These are phyloP conservation scores for Rhodomyrtus psidioides DNA, from an alignment of 441 rosid genomes.

Conservation along the genomic window DNA sequence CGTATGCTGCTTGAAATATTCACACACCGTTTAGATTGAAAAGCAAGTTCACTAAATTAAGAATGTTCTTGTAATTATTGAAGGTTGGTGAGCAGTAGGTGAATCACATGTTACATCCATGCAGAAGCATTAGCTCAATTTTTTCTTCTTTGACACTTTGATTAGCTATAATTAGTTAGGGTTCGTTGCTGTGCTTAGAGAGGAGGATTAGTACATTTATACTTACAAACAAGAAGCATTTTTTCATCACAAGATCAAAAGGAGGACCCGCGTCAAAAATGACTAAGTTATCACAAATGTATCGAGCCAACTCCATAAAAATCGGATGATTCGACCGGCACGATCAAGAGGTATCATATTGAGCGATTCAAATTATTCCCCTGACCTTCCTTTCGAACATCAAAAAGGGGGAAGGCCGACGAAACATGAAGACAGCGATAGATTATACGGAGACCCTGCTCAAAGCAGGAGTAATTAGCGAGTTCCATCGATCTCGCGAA, in stretches of 20 bases:
- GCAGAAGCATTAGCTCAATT: not conserved
- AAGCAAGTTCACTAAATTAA: not conserved
- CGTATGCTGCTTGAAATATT: not conserved
- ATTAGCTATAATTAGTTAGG: not conserved
- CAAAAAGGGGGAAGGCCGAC: not conserved
- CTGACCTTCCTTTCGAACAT: not conserved
- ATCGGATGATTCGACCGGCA: fast-evolving
- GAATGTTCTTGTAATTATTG: not conserved
- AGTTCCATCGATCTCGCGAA: fast-evolving
- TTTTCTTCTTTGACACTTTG: not conserved
- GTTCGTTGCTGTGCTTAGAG: not conserved
- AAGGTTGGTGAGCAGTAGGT: not conserved
- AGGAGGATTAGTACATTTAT: not conserved
- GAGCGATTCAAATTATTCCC: not conserved
- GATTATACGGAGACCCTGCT: not conserved
- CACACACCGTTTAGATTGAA: fast-evolving
- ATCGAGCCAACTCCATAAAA: not conserved
- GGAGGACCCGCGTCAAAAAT: not conserved
- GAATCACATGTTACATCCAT: not conserved
- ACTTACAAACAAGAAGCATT: not conserved
- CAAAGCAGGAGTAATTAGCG: fast-evolving
- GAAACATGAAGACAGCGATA: fast-evolving
- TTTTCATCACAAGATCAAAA: not conserved
- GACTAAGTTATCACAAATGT: not conserved
- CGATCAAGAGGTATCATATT: fast-evolving